Conservation (phyloP, 2,329 filamentous ascomycete species). For the Fusarium devonianum region DNA sequence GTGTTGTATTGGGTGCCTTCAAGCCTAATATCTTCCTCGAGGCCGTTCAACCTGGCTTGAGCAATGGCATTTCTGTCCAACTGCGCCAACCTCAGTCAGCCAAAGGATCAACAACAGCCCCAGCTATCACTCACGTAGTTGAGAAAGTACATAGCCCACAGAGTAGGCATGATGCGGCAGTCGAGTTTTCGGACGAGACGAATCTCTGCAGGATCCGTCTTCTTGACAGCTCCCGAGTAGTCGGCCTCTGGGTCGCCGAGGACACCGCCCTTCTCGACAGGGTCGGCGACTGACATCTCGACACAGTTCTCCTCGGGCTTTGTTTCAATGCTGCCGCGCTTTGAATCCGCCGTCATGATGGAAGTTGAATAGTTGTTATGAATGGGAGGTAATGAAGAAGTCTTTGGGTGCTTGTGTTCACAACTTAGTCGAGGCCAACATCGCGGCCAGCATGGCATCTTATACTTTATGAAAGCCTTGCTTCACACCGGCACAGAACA, state of each 20-base stretch:
- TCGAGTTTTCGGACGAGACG: conserved; percentile 49
- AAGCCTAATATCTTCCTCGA: conserved; percentile 60
- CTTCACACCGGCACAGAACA: background rate
- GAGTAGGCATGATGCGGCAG: conserved; percentile 48
- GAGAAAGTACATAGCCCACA: conserved; percentile 50
- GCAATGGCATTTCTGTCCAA: conserved; percentile 65
- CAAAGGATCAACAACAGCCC: fast-evolving
- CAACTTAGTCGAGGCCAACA: no score
- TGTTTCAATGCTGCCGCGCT: conserved; percentile 34
- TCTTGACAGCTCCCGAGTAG: conserved; percentile 46
- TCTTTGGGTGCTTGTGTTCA: no score
- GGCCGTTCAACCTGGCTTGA: conserved; percentile 60
- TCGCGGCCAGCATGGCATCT: background rate
- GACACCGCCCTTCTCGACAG: conserved; percentile 34
- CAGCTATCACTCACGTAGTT: conserved; percentile 41
- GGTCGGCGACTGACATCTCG: conserved; percentile 28
- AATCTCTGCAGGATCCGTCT: conserved; percentile 46
- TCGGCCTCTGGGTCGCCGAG: conserved; percentile 37
- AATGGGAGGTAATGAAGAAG: background rate
- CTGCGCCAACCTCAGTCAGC: conserved; percentile 12
- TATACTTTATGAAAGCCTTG: conserved; percentile 5
- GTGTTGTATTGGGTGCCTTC: conserved; percentile 47
- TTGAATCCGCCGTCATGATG: conserved; percentile 25
- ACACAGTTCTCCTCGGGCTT: conserved; percentile 38
- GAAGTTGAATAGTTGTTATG: background rate